Percentiles rank a stretch among this genome's conserved stretches.
These are phyloP conservation scores for Fusarium hainanense DNA, from an alignment of 2,329 filamentous ascomycete genomes.

Conservation along the genomic window DNA sequence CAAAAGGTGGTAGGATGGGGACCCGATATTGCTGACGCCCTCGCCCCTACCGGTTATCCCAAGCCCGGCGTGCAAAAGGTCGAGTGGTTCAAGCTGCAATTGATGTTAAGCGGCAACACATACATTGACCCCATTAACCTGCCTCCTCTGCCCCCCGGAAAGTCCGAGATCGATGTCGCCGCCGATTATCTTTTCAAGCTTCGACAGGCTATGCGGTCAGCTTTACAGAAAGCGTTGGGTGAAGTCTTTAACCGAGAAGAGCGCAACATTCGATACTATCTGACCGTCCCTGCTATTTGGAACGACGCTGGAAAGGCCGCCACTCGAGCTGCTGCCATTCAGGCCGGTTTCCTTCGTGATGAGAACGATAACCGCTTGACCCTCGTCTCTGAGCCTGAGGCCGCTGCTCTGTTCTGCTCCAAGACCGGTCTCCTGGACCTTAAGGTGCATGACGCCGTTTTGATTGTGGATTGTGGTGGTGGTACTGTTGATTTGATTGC, in stretches of 20 bases:
- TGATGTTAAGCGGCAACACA: slow-evolving; percentile 98
- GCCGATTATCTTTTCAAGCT: slow-evolving; percentile 99
- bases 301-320: slow-evolving; percentile 98
- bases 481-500: slow-evolving; percentile 99
- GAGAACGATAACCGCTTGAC: slow-evolving; percentile 98
- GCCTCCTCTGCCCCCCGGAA: slow-evolving; percentile 94
- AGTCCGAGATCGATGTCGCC: slow-evolving; percentile 99
- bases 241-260: slow-evolving; percentile 99
- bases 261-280: slow-evolving; percentile 96
- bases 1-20: slow-evolving; percentile 99
- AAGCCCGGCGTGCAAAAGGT: slow-evolving; percentile 99
- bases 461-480: slow-evolving; percentile 98
- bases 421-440: slow-evolving; percentile 96
- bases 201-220: slow-evolving; percentile 94
- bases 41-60: slow-evolving; percentile 96
- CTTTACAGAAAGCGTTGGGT: slow-evolving; percentile 94
- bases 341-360: slow-evolving; percentile 94
- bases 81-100: slow-evolving; percentile 99
- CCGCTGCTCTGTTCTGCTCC: slow-evolving; percentile 95
- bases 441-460: slow-evolving; percentile 97
- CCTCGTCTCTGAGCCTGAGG: slow-evolving; percentile 94
- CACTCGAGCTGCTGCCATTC: slow-evolving; percentile 93
- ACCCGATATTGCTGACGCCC: slow-evolving; percentile 95
- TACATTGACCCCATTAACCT: slow-evolving; percentile 99
- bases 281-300: slow-evolving; percentile 99